phyloP scores from a whole-genome alignment of 257 asterid genomes.

The Fraxinus pennsylvanica region DNA sequence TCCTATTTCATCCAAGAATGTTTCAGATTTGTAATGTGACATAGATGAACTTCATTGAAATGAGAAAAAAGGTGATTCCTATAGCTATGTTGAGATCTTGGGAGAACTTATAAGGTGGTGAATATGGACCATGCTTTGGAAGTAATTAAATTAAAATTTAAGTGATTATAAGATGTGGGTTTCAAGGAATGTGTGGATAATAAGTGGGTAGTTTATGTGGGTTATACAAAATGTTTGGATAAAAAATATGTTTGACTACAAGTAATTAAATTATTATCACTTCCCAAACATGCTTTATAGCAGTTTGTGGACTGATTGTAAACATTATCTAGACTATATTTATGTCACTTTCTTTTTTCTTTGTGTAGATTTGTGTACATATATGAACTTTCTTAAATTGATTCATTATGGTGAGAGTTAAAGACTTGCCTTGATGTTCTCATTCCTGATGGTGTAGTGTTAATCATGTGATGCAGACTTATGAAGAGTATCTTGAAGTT shows the following conservation, averaged over 20 bases:
- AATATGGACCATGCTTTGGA: no score
- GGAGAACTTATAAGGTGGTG: background rate
- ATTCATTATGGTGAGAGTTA: background rate
- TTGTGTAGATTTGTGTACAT: background rate
- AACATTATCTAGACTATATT: background rate
- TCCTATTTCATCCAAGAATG: no score
- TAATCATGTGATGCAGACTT: conserved; percentile 59
- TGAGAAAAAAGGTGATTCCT: background rate
- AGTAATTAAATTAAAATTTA: no score
- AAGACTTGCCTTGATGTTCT: conserved; percentile 10
- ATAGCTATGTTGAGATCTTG: background rate
- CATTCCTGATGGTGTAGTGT: conserved; percentile 30
- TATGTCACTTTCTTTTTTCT: background rate
- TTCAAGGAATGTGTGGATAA: no score
- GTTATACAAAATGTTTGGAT: no score
- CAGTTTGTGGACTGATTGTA: background rate
- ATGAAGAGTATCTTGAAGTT: conserved; percentile 93
- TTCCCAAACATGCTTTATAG: background rate
- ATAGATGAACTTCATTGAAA: no score
- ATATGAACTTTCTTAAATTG: background rate
- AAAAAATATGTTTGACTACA: no score
- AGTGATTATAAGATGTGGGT: no score
- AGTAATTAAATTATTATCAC: no score
- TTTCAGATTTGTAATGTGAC: no score
- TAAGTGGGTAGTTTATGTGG: no score